Conservation (phyloP, 2,329 filamentous ascomycete species). For the Cladosporium sp. region DNA sequence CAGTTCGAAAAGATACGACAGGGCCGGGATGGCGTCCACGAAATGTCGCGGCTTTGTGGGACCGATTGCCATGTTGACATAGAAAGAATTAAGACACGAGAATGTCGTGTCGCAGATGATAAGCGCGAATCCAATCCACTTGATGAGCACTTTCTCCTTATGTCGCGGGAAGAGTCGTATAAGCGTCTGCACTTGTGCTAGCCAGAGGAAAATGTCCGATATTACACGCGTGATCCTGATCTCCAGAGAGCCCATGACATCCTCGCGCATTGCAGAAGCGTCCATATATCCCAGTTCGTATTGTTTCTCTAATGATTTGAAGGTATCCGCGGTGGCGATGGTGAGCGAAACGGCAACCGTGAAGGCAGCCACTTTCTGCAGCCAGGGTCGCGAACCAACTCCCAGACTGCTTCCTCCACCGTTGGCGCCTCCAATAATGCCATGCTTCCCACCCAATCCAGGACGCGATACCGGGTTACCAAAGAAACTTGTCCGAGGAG, state of each 20-base stretch:
- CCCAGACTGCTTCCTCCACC: slow-evolving; percentile 64
- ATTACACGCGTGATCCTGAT: slow-evolving; percentile 89
- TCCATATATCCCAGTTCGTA: slow-evolving; percentile 78
- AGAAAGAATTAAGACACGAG: slow-evolving; percentile 84
- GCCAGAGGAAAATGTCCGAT: slow-evolving; percentile 94
- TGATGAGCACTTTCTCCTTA: slow-evolving; percentile 96
- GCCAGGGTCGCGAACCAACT: slow-evolving; percentile 87
- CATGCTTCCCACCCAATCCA: slow-evolving; percentile 59
- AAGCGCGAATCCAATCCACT: slow-evolving; percentile 94
- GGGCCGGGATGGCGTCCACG: slow-evolving; percentile 81
- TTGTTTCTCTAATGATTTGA: slow-evolving; percentile 75
- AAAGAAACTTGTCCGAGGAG: slow-evolving; percentile 87
- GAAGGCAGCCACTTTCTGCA: slow-evolving; percentile 68
- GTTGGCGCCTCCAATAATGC: slow-evolving; percentile 79
- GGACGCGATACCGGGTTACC: slow-evolving; percentile 59
- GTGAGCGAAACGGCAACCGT: slow-evolving; percentile 77
- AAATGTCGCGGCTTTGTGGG: slow-evolving; percentile 66
- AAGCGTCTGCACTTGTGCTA: slow-evolving; percentile 93
- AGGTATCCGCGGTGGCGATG: slow-evolving; percentile 89
- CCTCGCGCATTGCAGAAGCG: slow-evolving; percentile 66
- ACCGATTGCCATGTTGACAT: slow-evolving; percentile 47
- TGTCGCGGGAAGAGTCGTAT: slow-evolving; percentile 95
- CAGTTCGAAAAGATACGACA: slow-evolving; percentile 87
- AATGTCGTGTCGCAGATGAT: slow-evolving; percentile 90
- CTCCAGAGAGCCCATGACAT: slow-evolving; percentile 79